phyloP scores from a whole-genome alignment of 495 filamentous ascomycete genomes.

The Trichoderma parareesei region DNA sequence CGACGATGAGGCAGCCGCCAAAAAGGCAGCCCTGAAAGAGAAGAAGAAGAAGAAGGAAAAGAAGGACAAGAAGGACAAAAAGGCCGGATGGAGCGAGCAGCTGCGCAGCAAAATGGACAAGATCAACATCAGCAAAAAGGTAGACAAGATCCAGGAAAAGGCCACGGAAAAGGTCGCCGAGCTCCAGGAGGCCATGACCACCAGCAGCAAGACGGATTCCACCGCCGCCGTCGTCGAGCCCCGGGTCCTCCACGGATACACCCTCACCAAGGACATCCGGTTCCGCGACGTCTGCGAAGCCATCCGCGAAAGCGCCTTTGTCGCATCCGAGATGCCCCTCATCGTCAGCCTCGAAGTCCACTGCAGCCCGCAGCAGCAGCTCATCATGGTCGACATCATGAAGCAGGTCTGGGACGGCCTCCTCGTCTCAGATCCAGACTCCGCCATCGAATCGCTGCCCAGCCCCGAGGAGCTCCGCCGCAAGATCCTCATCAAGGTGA shows the following conservation, averaged over 20 bases:
- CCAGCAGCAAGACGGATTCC: background rate
- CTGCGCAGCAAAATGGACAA: constrained; percentile 30
- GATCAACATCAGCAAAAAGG: constrained; percentile 31
- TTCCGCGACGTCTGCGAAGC: constrained; percentile 79
- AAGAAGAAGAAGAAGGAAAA: constrained; percentile 19
- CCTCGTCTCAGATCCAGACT: constrained; percentile 53
- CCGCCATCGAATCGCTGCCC: constrained; percentile 48
- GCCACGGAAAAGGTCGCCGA: constrained; percentile 25
- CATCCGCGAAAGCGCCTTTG: constrained; percentile 72
- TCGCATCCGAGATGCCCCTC: constrained; percentile 61
- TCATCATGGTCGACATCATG: constrained; percentile 86
- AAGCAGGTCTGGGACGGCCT: constrained; percentile 68
- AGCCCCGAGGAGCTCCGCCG: constrained; percentile 54
- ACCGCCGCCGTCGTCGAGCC: constrained; percentile 49
- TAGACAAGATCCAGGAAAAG: constrained; percentile 22
- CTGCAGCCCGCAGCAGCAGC: constrained; percentile 75
- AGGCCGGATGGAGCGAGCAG: constrained; percentile 16
- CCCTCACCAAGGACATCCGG: constrained; percentile 74
- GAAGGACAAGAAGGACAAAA: constrained; percentile 24
- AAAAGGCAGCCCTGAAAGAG: constrained; percentile 12
- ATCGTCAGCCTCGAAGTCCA: constrained; percentile 90
- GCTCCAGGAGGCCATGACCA: background rate
- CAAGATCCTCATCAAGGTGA: constrained; percentile 89
- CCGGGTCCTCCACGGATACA: constrained; percentile 79
- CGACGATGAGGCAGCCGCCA: constrained; percentile 22